phyloP scores from a whole-genome alignment of 116 monocot species.

The Phalaenopsis hybrid region DNA sequence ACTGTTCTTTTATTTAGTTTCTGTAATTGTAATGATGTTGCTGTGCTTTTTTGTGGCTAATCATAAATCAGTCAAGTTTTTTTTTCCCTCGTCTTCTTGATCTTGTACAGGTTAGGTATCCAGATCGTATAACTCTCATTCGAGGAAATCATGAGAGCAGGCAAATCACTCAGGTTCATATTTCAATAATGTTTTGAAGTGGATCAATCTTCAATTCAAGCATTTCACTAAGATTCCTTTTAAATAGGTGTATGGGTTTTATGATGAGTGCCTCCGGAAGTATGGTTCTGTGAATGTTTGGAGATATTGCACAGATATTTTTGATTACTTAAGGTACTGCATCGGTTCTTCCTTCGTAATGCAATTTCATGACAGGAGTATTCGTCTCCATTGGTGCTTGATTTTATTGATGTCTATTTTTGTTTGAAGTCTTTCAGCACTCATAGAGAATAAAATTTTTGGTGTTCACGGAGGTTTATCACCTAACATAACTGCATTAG shows the following conservation, averaged over 20 bases:
- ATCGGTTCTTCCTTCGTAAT: background rate
- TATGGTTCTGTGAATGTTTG: conserved; percentile 99
- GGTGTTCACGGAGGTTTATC: conserved; percentile 94
- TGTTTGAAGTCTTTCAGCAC: conserved; percentile 71
- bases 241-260: conserved; percentile 90
- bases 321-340: conserved; percentile 81
- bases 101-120: conserved; percentile 78
- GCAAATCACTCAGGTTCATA: conserved; percentile 88
- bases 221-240: conserved; percentile 5
- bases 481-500: conserved; percentile 75
- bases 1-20: too few relatives aligned
- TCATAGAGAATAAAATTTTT: conserved; percentile 90
- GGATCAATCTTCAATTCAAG: conserved; percentile 1
- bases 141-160: conserved; percentile 98
- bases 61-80: background rate
- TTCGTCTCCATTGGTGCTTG: background rate
- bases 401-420: background rate
- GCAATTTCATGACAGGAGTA: background rate
- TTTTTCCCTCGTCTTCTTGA: background rate
- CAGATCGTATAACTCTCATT: conserved; percentile 93
- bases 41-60: background rate
- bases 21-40: background rate
- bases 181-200: conserved; percentile 4
- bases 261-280: conserved; percentile 97
- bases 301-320: conserved; percentile 99